Evolutionary conservation across 495 filamentous ascomycete species (phyloP), one percentile per base, ranked within the genome.

Genomic region (Podospora pseudopauciseta): DNA sequence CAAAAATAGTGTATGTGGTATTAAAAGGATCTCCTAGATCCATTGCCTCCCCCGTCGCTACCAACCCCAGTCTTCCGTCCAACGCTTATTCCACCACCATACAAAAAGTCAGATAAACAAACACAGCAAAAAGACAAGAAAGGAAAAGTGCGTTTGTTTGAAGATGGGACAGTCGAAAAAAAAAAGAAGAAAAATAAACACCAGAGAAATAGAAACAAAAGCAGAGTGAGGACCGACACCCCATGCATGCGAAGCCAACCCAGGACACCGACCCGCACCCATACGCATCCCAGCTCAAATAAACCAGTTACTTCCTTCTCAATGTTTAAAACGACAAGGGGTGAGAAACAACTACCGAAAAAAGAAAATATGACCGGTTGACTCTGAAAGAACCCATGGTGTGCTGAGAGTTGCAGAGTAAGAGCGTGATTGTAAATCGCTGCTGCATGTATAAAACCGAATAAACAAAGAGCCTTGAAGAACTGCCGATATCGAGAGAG

Each of bases 161-260:
- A 62, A 62, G 5, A 62, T 30, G 60, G 26, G 26, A 19, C 11
- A 62, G 30, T 5, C 32, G 60, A 32, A 32, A 19, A 15, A 20
- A 11, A 59, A 59, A 59, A 28, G 20, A 69, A 19, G 27, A 55
- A 61, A 32, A 7, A 4, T 32, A 32, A 32, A 32, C 30, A 32
- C 30, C 30, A 62, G 18, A 34, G n/a, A 20, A 13, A 59, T 1
- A 58, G 13, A 65, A 20, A 44, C 34, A 61, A 62, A 62, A 27
- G 55, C 55, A 58, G n/a, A 26, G 64, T 39, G 30, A 57, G 57
- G 66, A 64, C 70, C 63, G 54, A 68, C 65, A 70, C 60, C 71
- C 71, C 71, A 73, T 73, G 71, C 71, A 73, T 68, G 63, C 65
- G 56, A 73, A 73, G 71, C 71, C 71, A 73, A 73, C 71, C 71